Evolutionary conservation across 495 filamentous ascomycete species (phyloP), one percentile per base, ranked within the genome.

Genomic region (Opeltia flavorubescens): DNA sequence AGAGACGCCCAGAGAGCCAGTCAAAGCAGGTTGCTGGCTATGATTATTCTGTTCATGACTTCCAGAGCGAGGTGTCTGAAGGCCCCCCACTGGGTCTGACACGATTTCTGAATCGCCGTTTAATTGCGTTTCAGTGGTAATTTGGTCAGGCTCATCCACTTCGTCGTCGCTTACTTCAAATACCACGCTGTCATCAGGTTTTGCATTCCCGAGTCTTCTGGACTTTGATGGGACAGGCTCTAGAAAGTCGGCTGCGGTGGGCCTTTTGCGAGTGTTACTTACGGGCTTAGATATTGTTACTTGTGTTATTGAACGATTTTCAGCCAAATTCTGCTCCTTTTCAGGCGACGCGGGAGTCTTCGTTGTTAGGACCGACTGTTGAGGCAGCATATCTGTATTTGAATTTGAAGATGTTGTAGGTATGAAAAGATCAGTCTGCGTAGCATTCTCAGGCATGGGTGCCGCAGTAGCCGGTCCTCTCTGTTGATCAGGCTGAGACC

Each of bases 121-220:
- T 12, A n/a, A 20, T 25, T 41, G 15, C 20, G 25, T 21, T 5
- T 41, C 38, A 6, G 38, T 23, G 38, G 4, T 12, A 30, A 65
- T 63, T 27, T 68, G 62, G 46, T 70, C 64, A 2, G 47, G 54
- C 3, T 59, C 67, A 31, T 70, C 70, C 3, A 64, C 65, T 40
- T 80, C 78, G 49, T 80, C 75, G 21, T 78, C 78, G 53, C 76
- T 95, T 28, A 93, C 80, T 47, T 95, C 83, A 56, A 95, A 94
- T 24, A 74, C 56, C 6, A 75, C 61, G 42, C 60, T 65, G 49
- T 39, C 27, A 46, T 47, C 53, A 5, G 47, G 48, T 13, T 55
- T 55, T 3, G 62, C 72, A 27, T 70, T 75, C 50, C 81, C 83
- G 13, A 75, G 71, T 42, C 78, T 76, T 56, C 85, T 91, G 25